These are phyloP conservation scores for Pythium aphanidermatum DNA, from an alignment of 352 stramenopile genomes.

Conservation along the genomic window DNA sequence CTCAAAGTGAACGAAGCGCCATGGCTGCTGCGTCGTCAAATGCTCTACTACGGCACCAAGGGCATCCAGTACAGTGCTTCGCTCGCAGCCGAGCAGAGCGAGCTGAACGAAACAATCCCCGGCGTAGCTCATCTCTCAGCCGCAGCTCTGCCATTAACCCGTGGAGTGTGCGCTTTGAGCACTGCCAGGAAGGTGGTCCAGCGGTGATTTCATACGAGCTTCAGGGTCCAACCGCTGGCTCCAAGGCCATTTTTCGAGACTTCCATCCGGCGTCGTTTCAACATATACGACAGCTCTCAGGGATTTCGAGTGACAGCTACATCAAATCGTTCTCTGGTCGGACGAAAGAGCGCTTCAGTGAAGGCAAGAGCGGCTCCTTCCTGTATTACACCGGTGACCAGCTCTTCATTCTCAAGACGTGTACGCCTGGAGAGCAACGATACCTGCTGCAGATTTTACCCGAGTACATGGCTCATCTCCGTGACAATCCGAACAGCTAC, in stretches of 20 bases:
- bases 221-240: constrained; percentile 38
- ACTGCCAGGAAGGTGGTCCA: constrained; percentile 20
- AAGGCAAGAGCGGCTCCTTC: constrained; percentile 87
- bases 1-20: constrained; percentile 82
- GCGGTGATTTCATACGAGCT: constrained; percentile 70
- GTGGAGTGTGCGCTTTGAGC: constrained; percentile 48
- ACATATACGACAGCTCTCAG: constrained; percentile 73
- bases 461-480: constrained; percentile 80
- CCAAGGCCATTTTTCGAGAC: constrained; percentile 70
- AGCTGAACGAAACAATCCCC: constrained; percentile 8
- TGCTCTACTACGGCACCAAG: constrained; percentile 79
- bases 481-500: constrained; percentile 82
- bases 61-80: constrained; percentile 53
- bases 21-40: constrained; percentile 78
- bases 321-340: constrained; percentile 72
- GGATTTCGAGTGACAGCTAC: constrained; percentile 70
- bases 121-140: constrained; percentile 63
- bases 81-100: constrained; percentile 10
- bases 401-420: constrained; percentile 88
- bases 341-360: constrained; percentile 83
- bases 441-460: constrained; percentile 85
- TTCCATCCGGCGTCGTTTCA: constrained; percentile 79
- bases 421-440: constrained; percentile 70
- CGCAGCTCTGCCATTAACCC: constrained; percentile 59
- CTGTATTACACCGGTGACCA: constrained; percentile 88